phyloP scores from a whole-genome alignment of 495 filamentous ascomycete genomes.

The Echria macrotheca region DNA sequence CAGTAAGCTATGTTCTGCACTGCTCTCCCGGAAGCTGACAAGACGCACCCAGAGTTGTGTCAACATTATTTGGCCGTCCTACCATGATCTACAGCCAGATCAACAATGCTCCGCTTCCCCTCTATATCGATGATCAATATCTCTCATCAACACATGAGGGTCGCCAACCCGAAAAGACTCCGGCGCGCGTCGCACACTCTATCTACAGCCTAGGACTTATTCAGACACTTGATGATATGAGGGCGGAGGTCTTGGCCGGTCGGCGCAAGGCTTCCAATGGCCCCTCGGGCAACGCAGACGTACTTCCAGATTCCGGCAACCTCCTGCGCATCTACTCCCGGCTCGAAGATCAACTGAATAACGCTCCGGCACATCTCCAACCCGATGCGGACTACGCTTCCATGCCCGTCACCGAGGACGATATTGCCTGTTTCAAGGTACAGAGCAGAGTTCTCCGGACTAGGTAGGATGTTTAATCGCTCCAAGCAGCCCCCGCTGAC shows the following conservation, averaged over 20 bases:
- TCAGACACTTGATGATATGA: slow-evolving; percentile 1
- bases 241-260: background rate
- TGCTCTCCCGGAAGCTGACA: background rate
- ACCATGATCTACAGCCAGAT: slow-evolving; percentile 20
- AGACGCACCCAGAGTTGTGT: slow-evolving; percentile 19
- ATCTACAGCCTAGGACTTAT: background rate
- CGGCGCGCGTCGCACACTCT: slow-evolving; percentile 8
- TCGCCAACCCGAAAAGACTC: slow-evolving; percentile 12
- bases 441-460: slow-evolving; percentile 2
- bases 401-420: background rate
- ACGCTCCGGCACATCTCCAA: slow-evolving; percentile 9
- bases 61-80: slow-evolving; percentile 34
- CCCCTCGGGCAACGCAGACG: background rate
- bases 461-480: slow-evolving; percentile 1
- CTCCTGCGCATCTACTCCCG: slow-evolving; percentile 9
- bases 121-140: slow-evolving; percentile 30
- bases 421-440: background rate
- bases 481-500: no score
- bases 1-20: slow-evolving; percentile 13
- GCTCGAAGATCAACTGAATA: slow-evolving; percentile 12
- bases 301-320: slow-evolving; percentile 10
- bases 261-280: background rate
- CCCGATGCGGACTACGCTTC: slow-evolving; percentile 4
- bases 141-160: slow-evolving; percentile 14
- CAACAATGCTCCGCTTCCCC: slow-evolving; percentile 13